These are phyloP conservation scores for Didymella lethalis DNA, from an alignment of 2,329 filamentous ascomycete species.

Conservation along the genomic window DNA sequence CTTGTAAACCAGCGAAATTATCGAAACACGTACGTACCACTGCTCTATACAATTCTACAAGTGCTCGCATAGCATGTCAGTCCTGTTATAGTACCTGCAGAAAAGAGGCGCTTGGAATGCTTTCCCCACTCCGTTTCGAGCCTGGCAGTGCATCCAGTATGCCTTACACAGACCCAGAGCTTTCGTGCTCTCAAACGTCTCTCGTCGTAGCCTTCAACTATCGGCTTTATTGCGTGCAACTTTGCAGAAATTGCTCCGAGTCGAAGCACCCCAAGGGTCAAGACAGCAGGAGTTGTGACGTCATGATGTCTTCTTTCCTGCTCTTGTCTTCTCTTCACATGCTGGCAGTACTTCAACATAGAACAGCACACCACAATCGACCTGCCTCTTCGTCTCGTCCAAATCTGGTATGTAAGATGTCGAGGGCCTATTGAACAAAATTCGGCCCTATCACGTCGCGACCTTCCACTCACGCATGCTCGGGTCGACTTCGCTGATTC, in stretches of 20 bases:
- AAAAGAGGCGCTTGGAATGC: background rate
- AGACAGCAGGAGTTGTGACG: background rate
- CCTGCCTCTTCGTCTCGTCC: background rate
- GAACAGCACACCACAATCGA: background rate
- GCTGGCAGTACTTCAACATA: background rate
- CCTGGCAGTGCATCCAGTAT: background rate
- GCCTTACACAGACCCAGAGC: background rate
- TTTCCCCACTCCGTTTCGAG: background rate
- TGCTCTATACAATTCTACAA: too few relatives aligned
- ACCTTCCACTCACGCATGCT: constrained; percentile 9
- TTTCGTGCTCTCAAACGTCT: background rate
- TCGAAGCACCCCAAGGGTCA: background rate
- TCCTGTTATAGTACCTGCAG: background rate
- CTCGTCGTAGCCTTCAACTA: background rate
- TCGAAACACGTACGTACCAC: too few relatives aligned
- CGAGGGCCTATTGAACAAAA: background rate
- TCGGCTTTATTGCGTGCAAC: background rate
- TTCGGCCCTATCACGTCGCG: constrained; percentile 11
- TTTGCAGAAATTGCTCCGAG: background rate
- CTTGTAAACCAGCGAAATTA: too few relatives aligned
- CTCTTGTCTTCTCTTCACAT: background rate
- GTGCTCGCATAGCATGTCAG: background rate
- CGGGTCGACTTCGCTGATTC: constrained; percentile 10
- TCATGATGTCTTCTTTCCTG: background rate
- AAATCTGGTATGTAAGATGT: background rate